Conservation (phyloP, 345 rosid species). For the Fremontodendron californicum region DNA sequence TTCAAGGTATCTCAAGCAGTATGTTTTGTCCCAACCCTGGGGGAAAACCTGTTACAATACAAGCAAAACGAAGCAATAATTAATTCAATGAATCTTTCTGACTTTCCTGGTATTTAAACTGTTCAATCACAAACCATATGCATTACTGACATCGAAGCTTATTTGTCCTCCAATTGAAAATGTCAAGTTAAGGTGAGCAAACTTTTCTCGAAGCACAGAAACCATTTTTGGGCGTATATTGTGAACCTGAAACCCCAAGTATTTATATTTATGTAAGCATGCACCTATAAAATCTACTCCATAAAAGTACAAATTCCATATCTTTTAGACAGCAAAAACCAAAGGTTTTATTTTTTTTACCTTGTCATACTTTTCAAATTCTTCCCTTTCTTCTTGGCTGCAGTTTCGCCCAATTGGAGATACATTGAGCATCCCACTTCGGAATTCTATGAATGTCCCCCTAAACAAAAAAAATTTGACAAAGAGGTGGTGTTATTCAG, state of each 20-base stretch:
- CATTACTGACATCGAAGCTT: slow-evolving; percentile 81
- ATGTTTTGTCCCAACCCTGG: slow-evolving; percentile 98
- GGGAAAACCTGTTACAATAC: slow-evolving; percentile 69
- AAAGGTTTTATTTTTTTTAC: slow-evolving; percentile 27
- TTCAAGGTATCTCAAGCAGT: slow-evolving; percentile 81
- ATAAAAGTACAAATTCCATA: not conserved
- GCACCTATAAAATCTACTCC: not conserved
- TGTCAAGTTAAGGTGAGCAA: slow-evolving; percentile 84
- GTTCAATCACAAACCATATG: slow-evolving; percentile 12
- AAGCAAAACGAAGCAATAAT: slow-evolving; percentile 12
- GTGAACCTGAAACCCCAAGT: slow-evolving; percentile 60
- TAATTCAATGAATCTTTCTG: not conserved
- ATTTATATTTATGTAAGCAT: slow-evolving; percentile 8
- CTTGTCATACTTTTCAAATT: slow-evolving; percentile 93
- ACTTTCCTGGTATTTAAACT: not conserved
- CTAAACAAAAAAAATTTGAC: slow-evolving; percentile 30
- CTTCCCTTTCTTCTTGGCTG: slow-evolving; percentile 99
- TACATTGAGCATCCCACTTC: slow-evolving; percentile 95
- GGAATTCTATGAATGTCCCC: slow-evolving; percentile 96
- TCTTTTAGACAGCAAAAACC: slow-evolving; percentile 7
- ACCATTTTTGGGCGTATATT: slow-evolving; percentile 84
- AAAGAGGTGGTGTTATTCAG: slow-evolving; percentile 6
- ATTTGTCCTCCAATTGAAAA: slow-evolving; percentile 98
- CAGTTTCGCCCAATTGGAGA: slow-evolving; percentile 98
- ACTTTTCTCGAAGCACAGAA: slow-evolving; percentile 75